Conservation (phyloP, 768 basidiomycete species). For the Tephrocybe sp. region DNA sequence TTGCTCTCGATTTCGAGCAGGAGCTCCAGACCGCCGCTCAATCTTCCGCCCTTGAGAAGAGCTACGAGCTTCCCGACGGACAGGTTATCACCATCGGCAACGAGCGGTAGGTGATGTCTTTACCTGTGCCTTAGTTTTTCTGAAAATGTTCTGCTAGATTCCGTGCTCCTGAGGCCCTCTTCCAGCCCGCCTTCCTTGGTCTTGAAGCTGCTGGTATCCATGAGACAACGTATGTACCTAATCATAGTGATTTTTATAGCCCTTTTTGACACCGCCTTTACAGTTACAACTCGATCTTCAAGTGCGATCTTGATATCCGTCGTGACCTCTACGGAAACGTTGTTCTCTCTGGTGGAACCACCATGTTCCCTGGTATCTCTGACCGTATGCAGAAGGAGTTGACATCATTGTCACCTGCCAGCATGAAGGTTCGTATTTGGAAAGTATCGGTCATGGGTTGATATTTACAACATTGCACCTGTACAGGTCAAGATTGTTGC, state of each 20-base stretch:
- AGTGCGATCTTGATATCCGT: conserved; percentile 85
- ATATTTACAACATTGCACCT: conserved; percentile 3
- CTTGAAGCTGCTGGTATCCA: conserved; percentile 90
- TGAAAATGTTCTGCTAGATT: conserved; percentile 56
- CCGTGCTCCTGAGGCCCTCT: conserved; percentile 92
- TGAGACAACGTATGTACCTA: conserved; percentile 69
- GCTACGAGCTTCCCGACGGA: conserved; percentile 88
- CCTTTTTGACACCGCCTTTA: conserved; percentile 22
- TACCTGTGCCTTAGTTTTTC: conserved; percentile 53
- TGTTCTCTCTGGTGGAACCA: conserved; percentile 86
- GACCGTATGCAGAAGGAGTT: conserved; percentile 97
- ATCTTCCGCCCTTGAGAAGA: conserved; percentile 88
- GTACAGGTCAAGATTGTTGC: conserved; percentile 84
- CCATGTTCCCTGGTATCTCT: conserved; percentile 95
- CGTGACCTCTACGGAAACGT: conserved; percentile 81
- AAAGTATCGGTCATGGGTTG: background rate
- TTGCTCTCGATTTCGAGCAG: conserved; percentile 92
- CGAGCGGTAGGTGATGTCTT: conserved; percentile 73
- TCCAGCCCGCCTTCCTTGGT: conserved; percentile 89
- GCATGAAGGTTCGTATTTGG: conserved; percentile 68
- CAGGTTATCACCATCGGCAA: conserved; percentile 95
- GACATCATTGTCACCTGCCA: conserved; percentile 77
- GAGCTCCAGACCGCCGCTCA: conserved; percentile 90
- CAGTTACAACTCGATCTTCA: conserved; percentile 81
- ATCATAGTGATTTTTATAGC: background rate